These are phyloP conservation scores for Escovopsis sp. DNA, from an alignment of 2,329 filamentous ascomycete genomes.

Conservation along the genomic window DNA sequence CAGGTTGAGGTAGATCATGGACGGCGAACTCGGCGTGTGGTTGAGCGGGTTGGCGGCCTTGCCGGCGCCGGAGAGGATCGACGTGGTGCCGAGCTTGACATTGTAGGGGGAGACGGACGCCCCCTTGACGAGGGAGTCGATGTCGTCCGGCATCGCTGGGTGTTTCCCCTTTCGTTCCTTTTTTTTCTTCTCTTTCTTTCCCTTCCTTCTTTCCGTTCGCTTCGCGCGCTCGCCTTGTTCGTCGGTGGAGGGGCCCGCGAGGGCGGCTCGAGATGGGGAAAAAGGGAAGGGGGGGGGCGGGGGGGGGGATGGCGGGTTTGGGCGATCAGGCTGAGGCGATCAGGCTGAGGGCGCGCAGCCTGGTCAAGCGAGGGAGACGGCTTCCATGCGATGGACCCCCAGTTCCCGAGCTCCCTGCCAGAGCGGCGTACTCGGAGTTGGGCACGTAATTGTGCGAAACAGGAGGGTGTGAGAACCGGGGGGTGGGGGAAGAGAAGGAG, in stretches of 20 bases:
- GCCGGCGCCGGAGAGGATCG: slow-evolving; percentile 26
- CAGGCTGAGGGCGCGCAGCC: neutral
- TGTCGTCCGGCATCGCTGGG: slow-evolving; percentile 42
- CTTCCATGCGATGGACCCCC: neutral
- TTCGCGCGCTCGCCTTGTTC: neutral
- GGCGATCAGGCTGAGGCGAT: neutral
- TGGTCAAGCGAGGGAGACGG: neutral
- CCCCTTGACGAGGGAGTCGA: slow-evolving; percentile 89
- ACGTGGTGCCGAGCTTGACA: slow-evolving; percentile 25
- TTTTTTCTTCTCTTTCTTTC: too few species aligned
- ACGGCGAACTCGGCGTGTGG: slow-evolving; percentile 74
- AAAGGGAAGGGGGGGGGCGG: too few species aligned
- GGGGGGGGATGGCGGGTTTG: neutral
- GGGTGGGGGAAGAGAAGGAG: too few species aligned
- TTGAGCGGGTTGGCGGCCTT: slow-evolving; percentile 56
- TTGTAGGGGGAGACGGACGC: slow-evolving; percentile 51
- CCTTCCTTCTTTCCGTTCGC: too few species aligned
- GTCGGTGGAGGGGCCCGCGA: neutral
- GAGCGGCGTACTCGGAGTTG: too few species aligned
- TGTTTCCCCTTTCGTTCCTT: too few species aligned
- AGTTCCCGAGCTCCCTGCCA: neutral
- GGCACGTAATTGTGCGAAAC: too few species aligned
- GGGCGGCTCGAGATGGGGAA: neutral
- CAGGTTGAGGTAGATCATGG: slow-evolving; percentile 96
- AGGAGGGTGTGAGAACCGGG: too few species aligned